A percentile compares a stretch with the other conserved stretches of the same genome.
Evolutionary conservation across 768 basidiomycete genomes (phyloP).

Genomic region (Podaxis sp.): DNA sequence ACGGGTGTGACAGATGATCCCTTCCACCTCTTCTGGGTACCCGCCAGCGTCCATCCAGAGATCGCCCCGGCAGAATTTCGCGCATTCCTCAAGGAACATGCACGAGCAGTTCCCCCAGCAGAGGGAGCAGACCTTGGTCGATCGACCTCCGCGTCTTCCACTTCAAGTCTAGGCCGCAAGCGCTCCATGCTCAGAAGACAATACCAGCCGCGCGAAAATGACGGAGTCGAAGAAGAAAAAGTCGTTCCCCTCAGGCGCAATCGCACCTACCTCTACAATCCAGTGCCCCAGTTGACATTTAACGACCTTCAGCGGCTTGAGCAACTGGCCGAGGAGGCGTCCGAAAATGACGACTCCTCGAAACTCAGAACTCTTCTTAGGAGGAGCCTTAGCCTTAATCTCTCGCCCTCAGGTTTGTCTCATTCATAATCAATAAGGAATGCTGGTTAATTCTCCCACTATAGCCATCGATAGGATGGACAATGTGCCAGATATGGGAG

Average conservation of each 20-base stretch:
- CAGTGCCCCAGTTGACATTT: constrained; percentile 86
- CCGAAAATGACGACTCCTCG: constrained; percentile 75
- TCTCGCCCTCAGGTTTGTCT: constrained; percentile 78
- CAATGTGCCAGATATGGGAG: constrained; percentile 59
- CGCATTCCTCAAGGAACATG: constrained; percentile 91
- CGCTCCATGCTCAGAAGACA: constrained; percentile 93
- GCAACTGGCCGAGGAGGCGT: constrained; percentile 87
- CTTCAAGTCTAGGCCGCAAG: constrained; percentile 67
- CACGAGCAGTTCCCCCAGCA: constrained; percentile 50
- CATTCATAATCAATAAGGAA: constrained; percentile 8
- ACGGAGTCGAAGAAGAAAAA: constrained; percentile 65
- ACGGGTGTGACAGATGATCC: constrained; percentile 64
- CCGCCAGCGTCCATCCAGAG: constrained; percentile 94
- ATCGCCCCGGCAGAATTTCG: constrained; percentile 96
- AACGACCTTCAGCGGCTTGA: constrained; percentile 93
- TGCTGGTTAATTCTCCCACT: constrained; percentile 15
- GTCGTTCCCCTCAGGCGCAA: constrained; percentile 67
- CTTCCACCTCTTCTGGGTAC: constrained; percentile 96
- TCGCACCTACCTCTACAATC: constrained; percentile 62
- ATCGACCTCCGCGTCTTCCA: constrained; percentile 32
- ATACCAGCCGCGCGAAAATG: constrained; percentile 78
- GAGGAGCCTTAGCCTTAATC: constrained; percentile 84
- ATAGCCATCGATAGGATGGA: constrained; percentile 67
- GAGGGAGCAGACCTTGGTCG: constrained; percentile 28
- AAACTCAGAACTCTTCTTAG: constrained; percentile 74